phyloP scores from a whole-genome alignment of 169 alveolate species.

The Eimeria nieschulzi region DNA sequence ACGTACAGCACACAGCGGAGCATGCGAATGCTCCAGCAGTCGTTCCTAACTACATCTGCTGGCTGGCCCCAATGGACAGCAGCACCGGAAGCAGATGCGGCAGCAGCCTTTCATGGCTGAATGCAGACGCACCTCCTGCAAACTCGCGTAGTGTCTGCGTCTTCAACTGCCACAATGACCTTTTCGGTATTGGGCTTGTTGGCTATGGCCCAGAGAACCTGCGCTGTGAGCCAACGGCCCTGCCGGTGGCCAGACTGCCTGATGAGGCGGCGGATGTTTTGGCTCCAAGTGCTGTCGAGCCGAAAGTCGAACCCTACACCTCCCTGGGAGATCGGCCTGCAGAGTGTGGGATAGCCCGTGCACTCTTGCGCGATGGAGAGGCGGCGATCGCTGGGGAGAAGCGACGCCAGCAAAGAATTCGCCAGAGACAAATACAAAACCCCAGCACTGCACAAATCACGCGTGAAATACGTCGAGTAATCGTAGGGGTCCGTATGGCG shows the following conservation, averaged over 20 bases:
- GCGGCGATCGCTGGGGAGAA: constrained; percentile 83
- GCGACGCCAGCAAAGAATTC: constrained; percentile 86
- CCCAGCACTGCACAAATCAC: constrained; percentile 86
- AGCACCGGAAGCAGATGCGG: too few species aligned
- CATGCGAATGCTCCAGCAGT: too few species aligned
- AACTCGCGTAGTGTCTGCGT: constrained; percentile 71
- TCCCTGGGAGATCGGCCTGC: constrained; percentile 90
- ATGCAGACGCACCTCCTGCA: constrained; percentile 58
- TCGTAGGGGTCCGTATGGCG: constrained; percentile 85
- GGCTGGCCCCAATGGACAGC: too few species aligned
- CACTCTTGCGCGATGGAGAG: constrained; percentile 93
- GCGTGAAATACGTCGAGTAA: constrained; percentile 87
- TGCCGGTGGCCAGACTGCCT: constrained; percentile 70
- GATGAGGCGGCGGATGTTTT: constrained; percentile 63
- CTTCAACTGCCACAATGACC: constrained; percentile 66
- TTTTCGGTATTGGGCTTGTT: constrained; percentile 72
- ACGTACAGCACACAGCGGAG: too few species aligned
- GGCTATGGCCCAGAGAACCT: constrained; percentile 68
- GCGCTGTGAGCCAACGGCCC: constrained; percentile 61
- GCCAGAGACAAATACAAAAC: constrained; percentile 91
- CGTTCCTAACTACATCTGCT: too few species aligned
- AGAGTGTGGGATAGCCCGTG: constrained; percentile 92
- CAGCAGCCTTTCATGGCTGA: background rate
- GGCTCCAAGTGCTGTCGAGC: constrained; percentile 85
- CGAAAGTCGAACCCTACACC: constrained; percentile 94